Conservation (phyloP, 768 basidiomycete species). For the Psilocybe azurescens region DNA sequence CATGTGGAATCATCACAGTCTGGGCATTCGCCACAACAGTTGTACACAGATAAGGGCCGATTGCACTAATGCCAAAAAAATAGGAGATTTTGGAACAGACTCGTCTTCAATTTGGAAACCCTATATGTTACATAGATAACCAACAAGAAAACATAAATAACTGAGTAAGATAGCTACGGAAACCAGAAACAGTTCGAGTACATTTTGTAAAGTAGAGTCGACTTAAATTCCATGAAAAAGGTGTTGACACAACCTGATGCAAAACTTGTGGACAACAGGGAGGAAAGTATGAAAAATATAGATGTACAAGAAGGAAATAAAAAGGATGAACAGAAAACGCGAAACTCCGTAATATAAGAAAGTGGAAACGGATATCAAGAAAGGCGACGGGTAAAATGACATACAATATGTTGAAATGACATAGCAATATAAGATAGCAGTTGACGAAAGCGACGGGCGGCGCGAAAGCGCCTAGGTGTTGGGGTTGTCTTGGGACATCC, state of each 20-base stretch:
- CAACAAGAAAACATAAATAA: slow-evolving; percentile 21
- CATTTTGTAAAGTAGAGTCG: not conserved
- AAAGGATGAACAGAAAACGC: slow-evolving; percentile 6
- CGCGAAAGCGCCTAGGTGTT: too few species aligned
- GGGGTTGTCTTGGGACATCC: too few species aligned
- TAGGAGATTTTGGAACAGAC: not conserved
- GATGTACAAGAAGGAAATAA: slow-evolving; percentile 14
- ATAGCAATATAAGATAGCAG: too few species aligned
- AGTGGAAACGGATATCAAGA: not conserved
- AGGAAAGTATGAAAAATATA: slow-evolving; percentile 13
- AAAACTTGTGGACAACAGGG: slow-evolving; percentile 15
- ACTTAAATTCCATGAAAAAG: too few species aligned
- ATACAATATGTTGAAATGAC: too few species aligned
- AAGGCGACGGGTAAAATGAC: too few species aligned
- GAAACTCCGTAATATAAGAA: not conserved
- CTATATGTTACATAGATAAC: slow-evolving; percentile 19
- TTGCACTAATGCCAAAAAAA: not conserved
- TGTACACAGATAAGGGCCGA: slow-evolving; percentile 17
- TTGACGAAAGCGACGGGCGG: too few species aligned
- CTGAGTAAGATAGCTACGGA: slow-evolving; percentile 4
- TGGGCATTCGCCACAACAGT: slow-evolving; percentile 20
- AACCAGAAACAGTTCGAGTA: slow-evolving; percentile 9
- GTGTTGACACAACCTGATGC: slow-evolving; percentile 21
- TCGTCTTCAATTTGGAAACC: not conserved
- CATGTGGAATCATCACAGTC: slow-evolving; percentile 26